Conservation (phyloP, 805 yeast genomes). For the Kodamaea neixiangensis region DNA sequence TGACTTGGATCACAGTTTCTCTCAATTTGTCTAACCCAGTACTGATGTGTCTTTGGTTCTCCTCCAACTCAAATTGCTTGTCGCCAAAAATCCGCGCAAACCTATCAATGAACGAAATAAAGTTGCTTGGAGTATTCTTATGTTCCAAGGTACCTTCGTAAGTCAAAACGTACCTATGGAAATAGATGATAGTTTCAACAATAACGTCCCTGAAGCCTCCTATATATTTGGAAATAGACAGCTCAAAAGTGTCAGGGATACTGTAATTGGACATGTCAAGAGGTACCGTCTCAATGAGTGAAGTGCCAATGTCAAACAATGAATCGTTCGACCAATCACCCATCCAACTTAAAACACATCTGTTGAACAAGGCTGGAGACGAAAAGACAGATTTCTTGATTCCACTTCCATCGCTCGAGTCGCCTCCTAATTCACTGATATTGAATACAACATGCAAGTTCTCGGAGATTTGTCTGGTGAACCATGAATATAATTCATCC, state of each 20-base stretch:
- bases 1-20: slow-evolving; percentile 76
- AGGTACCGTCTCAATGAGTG: slow-evolving; percentile 32
- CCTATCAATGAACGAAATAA: slow-evolving; percentile 48
- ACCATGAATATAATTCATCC: slow-evolving; percentile 76
- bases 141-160: slow-evolving; percentile 11
- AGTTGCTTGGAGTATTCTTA: slow-evolving; percentile 51
- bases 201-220: slow-evolving; percentile 20
- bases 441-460: slow-evolving; percentile 86
- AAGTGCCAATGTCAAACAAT: slow-evolving; percentile 49
- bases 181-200: slow-evolving; percentile 44
- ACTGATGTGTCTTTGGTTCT: slow-evolving; percentile 68
- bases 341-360: slow-evolving; percentile 89
- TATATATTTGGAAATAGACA: background rate
- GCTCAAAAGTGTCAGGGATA: slow-evolving; percentile 27
- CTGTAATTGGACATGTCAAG: slow-evolving; percentile 48
- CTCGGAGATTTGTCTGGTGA: slow-evolving; percentile 60
- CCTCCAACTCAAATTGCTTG: slow-evolving; percentile 55
- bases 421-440: slow-evolving; percentile 46
- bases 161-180: slow-evolving; percentile 38
- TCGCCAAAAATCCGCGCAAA: slow-evolving; percentile 45
- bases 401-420: background rate
- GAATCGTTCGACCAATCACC: slow-evolving; percentile 72
- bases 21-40: slow-evolving; percentile 72
- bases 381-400: slow-evolving; percentile 52
- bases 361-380: slow-evolving; percentile 86